Evolutionary conservation across 139 green algal genomes (phyloP).

Genomic region (Coelastrella sp.): DNA sequence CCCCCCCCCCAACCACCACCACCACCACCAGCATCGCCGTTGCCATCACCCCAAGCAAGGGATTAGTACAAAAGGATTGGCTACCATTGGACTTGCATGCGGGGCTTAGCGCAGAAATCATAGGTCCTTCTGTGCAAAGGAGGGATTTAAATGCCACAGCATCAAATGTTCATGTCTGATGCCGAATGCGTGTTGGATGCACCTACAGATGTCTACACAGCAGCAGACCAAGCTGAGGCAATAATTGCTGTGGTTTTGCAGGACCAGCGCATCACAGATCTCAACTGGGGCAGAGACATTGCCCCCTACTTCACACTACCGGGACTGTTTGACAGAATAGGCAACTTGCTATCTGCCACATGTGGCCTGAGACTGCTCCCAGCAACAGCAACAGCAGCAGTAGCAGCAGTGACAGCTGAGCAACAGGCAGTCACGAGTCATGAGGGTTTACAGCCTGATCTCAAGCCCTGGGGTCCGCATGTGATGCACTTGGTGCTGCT

Average conservation of each 20-base stretch:
- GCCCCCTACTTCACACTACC: slow-evolving; percentile 39
- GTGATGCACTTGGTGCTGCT: slow-evolving; percentile 41
- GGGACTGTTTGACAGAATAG: background rate
- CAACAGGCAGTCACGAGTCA: background rate
- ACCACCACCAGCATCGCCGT: background rate
- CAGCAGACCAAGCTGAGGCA: background rate
- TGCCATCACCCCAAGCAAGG: no score
- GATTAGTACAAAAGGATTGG: no score
- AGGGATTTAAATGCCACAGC: no score
- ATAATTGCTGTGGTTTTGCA: background rate
- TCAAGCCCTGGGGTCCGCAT: background rate
- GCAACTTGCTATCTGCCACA: background rate
- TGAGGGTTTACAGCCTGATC: background rate
- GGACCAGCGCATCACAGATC: background rate
- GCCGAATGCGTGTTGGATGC: no score
- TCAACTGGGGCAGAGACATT: slow-evolving; percentile 22
- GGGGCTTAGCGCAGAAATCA: no score
- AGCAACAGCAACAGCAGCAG: slow-evolving; percentile 14
- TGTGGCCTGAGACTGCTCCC: slow-evolving; percentile 8
- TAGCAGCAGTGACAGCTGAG: slow-evolving; percentile 25
- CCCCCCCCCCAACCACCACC: background rate
- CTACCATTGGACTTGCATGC: no score
- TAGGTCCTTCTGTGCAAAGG: no score
- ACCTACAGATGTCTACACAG: no score
- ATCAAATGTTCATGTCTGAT: no score